Percentiles rank a stretch among this genome's conserved stretches.
These are phyloP conservation scores for Bjerkandera adusta DNA, from an alignment of 1,284 basidiomycete genomes.

Conservation along the genomic window DNA sequence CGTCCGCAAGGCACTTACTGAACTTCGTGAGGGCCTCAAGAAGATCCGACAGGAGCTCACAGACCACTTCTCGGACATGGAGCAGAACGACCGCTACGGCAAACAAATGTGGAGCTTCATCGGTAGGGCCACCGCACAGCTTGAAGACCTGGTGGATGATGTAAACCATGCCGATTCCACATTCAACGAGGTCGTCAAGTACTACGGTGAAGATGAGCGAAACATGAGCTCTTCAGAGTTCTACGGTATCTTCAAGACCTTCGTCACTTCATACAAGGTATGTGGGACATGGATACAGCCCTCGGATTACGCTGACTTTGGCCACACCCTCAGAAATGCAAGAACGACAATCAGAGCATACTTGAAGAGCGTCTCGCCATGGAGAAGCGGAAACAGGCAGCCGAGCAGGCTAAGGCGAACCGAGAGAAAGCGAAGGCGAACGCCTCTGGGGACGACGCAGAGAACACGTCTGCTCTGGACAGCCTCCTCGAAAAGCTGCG, in stretches of 20 bases:
- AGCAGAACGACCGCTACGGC: slow-evolving; percentile 75
- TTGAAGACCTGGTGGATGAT: slow-evolving; percentile 84
- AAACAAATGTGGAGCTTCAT: slow-evolving; percentile 90
- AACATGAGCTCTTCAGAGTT: slow-evolving; percentile 82
- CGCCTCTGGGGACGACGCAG: slow-evolving; percentile 42
- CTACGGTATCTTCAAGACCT: slow-evolving; percentile 94
- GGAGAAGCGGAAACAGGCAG: slow-evolving; percentile 64
- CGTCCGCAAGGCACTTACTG: slow-evolving; percentile 66
- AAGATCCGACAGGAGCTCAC: slow-evolving; percentile 76
- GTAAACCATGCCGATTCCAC: slow-evolving; percentile 80
- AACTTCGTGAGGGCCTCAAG: slow-evolving; percentile 78
- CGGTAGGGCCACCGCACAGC: slow-evolving; percentile 66
- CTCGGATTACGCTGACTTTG: slow-evolving; percentile 13
- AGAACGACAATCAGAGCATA: slow-evolving; percentile 68
- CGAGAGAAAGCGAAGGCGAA: slow-evolving; percentile 51
- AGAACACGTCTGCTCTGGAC: slow-evolving; percentile 68
- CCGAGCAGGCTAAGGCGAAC: slow-evolving; percentile 59
- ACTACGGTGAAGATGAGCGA: slow-evolving; percentile 91
- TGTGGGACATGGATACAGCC: slow-evolving; percentile 22
- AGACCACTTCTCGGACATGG: slow-evolving; percentile 74
- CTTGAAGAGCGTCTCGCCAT: slow-evolving; percentile 63
- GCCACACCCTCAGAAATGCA: slow-evolving; percentile 68
- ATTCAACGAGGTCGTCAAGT: slow-evolving; percentile 81
- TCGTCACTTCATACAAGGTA: slow-evolving; percentile 89
- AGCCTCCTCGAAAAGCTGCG: slow-evolving; percentile 71